phyloP scores from a whole-genome alignment of 116 monocot genomes.

The Papilionanthe hybrid region DNA sequence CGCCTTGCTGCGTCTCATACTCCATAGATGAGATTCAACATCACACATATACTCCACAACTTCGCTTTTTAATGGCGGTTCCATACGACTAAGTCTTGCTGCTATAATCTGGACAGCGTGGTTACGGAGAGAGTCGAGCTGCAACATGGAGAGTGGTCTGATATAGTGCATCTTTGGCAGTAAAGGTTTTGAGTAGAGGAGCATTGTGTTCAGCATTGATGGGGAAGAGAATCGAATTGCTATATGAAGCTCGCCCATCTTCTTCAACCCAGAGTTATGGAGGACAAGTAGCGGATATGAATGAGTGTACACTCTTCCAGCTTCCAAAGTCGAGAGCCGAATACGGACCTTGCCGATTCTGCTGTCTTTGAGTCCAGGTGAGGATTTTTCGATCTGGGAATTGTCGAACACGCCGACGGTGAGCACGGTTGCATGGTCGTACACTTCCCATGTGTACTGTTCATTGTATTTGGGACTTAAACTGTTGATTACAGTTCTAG shows the following conservation, averaged over 20 bases:
- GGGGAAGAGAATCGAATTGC: conserved; percentile 64
- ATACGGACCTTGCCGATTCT: conserved; percentile 67
- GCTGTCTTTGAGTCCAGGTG: conserved; percentile 16
- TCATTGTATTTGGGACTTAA: conserved; percentile 67
- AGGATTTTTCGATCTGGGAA: conserved; percentile 15
- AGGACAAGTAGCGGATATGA: conserved; percentile 62
- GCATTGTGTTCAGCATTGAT: conserved; percentile 37
- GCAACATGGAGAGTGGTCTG: conserved; percentile 47
- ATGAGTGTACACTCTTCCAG: conserved; percentile 63
- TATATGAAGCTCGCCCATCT: conserved; percentile 83
- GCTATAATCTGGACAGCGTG: conserved; percentile 64
- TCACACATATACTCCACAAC: conserved; percentile 85
- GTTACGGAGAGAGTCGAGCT: conserved; percentile 58
- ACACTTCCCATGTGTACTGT: conserved; percentile 92
- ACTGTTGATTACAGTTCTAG: conserved; percentile 51
- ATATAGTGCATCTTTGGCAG: conserved; percentile 81
- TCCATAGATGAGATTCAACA: conserved; percentile 56
- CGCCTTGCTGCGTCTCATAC: conserved; percentile 81
- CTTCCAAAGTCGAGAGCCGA: conserved; percentile 56
- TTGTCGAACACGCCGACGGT: conserved; percentile 87
- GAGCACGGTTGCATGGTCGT: conserved; percentile 68
- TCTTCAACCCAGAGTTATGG: conserved; percentile 63
- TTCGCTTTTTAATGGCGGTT: conserved; percentile 67
- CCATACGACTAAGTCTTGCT: conserved; percentile 45
- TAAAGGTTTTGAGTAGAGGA: conserved; percentile 52